These are phyloP conservation scores for Zygnema circumcarinatum DNA, from an alignment of 139 green algal genomes.

Conservation along the genomic window DNA sequence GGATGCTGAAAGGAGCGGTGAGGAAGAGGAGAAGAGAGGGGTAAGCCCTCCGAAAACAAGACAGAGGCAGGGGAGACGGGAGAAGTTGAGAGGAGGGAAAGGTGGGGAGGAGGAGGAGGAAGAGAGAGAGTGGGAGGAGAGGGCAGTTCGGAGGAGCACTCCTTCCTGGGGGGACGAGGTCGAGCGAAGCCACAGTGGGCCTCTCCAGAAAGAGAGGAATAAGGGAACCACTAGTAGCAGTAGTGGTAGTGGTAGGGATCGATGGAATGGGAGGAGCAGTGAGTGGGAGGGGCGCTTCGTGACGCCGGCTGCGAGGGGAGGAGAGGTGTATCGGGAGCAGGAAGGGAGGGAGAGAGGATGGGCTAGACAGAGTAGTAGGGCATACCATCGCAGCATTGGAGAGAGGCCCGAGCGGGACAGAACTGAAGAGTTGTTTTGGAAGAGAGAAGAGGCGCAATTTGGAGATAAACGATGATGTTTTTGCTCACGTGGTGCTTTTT, in stretches of 20 bases:
- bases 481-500: no score
- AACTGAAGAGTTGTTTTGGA: neutral
- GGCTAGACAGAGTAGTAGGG: conserved; percentile 7
- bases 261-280: neutral
- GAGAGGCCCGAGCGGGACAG: no score
- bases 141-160: neutral
- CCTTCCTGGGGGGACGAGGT: neutral
- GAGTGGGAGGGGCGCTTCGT: neutral
- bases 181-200: no score
- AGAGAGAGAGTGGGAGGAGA: conserved; percentile 1
- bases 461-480: neutral
- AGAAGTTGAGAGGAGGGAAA: neutral
- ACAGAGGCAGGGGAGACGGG: neutral
- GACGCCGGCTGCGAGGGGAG: neutral
- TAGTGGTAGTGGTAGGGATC: neutral
- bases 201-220: neutral
- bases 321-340: neutral
- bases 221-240: neutral
- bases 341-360: conserved; percentile 2
- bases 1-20: neutral
- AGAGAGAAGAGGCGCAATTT: neutral
- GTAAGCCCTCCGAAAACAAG: no score
- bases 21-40: neutral
- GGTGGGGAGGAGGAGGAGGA: neutral
- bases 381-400: neutral